Base-by-base conservation (phyloP, 1,284 basidiomycete species). In the Earliella scabrosa region DNA sequence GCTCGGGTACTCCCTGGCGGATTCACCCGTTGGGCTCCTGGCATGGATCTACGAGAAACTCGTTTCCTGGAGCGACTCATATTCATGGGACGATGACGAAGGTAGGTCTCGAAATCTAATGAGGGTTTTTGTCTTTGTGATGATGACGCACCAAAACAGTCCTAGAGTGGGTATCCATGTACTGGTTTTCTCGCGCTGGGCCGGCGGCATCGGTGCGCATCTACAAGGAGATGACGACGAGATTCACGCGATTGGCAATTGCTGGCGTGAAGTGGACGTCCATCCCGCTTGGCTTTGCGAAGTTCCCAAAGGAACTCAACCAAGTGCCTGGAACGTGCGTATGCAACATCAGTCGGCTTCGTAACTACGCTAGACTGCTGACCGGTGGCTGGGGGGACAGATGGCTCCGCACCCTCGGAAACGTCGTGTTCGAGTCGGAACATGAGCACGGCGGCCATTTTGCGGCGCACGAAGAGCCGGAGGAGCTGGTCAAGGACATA, bases 21-120 rank as follows among this genome's bases (percentile, higher is more conserved):
- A 86, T 60, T 85, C 82, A n/a, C 85, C 85, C 4, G 73, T 77
- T 14, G 82, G 79, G 0, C 67, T 87, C 13, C 73, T 87, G 2
- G 80, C 78, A 8, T 87, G 85, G 82, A 80, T 87, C 24, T 85
- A 84, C 53, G 83, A 86, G 61, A 86, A 86, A 56, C 68, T 86
- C 1, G 72, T 78, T 2, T 61, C 63, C 18, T 85, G 82, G 80
- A 76, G 80, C 0, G 83, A 85, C 59, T 58, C 61, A 1, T 85
- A 83, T 59, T 68, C 70, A 2, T 85, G 81, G 80, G 70, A 72
- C 5, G 79, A 83, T 51, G 82, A 84, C 32, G 82, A 83, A 72
- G 70, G 80, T 67, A 41, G 41, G 4, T 23, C 11, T 27, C 10
- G 45, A 48, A 32, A 16, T n/a, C n/a, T n/a, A n/a, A n/a, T n/a